Conservation (phyloP, 257 asterid genomes). For the Fraxinus pennsylvanica region DNA sequence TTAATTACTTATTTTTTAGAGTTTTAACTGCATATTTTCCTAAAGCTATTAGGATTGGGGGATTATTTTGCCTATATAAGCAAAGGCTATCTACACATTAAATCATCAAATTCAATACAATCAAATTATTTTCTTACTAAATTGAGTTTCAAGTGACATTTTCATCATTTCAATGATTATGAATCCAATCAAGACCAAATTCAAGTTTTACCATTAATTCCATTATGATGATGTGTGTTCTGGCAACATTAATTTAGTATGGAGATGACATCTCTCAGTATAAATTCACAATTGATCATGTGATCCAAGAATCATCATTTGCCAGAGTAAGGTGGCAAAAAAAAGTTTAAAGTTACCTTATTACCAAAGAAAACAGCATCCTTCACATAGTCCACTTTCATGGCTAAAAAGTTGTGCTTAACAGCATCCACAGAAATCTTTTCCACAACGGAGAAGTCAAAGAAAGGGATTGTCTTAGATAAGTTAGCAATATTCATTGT, state of each 20-base stretch:
- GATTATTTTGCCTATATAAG: no score
- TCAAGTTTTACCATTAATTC: background rate
- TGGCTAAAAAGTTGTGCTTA: slow-evolving; percentile 64
- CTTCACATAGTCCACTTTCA: slow-evolving; percentile 76
- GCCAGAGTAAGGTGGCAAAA: background rate
- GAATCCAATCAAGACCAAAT: background rate
- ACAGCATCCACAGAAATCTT: slow-evolving; percentile 89
- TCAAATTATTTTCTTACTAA: no score
- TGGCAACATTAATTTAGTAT: background rate
- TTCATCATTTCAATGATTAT: background rate
- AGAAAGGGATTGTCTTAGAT: slow-evolving; percentile 71
- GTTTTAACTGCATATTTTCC: no score
- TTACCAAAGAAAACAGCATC: slow-evolving; percentile 79
- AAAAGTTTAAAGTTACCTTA: slow-evolving; percentile 46
- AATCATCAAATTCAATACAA: background rate
- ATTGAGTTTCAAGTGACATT: background rate
- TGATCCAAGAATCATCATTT: background rate
- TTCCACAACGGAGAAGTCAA: slow-evolving; percentile 69
- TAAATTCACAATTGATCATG: background rate
- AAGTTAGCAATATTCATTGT: slow-evolving; percentile 67
- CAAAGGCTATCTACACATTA: no score
- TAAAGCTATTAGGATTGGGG: no score
- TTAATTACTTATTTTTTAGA: no score
- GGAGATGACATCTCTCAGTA: background rate
- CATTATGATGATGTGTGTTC: background rate